phyloP scores from a whole-genome alignment of 768 basidiomycete species.

The Termitomyces sp. region DNA sequence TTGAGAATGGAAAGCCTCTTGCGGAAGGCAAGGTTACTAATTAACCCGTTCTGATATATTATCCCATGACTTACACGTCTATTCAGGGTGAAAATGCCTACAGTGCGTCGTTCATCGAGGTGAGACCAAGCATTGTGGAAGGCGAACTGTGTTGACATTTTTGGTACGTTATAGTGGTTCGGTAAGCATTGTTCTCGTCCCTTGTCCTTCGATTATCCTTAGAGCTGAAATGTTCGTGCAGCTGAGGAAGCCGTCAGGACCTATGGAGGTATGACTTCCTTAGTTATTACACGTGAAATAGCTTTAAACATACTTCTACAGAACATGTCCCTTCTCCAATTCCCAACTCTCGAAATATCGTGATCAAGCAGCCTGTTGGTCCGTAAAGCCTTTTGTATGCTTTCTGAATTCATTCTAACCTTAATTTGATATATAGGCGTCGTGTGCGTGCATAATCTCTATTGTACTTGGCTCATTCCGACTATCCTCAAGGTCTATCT shows the following conservation, averaged over 20 bases:
- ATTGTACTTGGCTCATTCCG: neutral
- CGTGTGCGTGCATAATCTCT: constrained; percentile 29
- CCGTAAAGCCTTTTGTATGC: constrained; percentile 18
- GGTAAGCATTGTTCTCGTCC: constrained; percentile 39
- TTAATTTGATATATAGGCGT: constrained; percentile 24
- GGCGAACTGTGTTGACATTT: neutral
- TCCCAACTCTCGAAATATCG: constrained; percentile 71
- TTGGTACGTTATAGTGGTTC: constrained; percentile 59
- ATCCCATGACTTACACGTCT: constrained; percentile 1
- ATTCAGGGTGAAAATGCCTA: constrained; percentile 82
- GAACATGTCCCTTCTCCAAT: constrained; percentile 81
- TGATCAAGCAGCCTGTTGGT: constrained; percentile 93
- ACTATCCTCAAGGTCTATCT: constrained; percentile 51
- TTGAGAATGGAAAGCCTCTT: constrained; percentile 95
- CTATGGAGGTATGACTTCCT: constrained; percentile 66
- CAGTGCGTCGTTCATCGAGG: constrained; percentile 82
- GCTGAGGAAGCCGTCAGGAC: constrained; percentile 91
- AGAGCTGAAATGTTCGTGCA: constrained; percentile 25
- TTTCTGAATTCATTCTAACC: neutral
- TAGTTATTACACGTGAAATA: neutral
- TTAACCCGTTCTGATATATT: neutral
- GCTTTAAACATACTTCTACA: constrained; percentile 20
- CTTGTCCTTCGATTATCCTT: neutral
- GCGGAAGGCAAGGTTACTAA: constrained; percentile 67
- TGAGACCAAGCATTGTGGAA: constrained; percentile 23